These are phyloP conservation scores for Leishmania guyanensis DNA, from an alignment of 208 protist genomes.

Conservation along the genomic window DNA sequence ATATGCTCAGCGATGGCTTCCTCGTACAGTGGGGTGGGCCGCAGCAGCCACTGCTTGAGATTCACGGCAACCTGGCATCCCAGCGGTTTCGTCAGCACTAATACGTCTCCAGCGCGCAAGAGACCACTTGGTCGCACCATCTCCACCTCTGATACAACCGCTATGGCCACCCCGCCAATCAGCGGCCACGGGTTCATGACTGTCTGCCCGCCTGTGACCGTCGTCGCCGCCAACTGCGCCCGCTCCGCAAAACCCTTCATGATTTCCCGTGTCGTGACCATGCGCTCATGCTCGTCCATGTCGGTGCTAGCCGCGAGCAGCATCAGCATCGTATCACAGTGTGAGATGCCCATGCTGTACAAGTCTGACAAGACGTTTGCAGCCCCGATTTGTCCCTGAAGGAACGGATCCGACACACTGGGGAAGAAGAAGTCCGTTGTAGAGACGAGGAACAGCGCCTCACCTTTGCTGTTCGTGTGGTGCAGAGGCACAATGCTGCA, in stretches of 20 bases:
- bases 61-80: conserved; percentile 95
- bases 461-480: conserved; percentile 44
- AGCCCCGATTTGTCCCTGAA: conserved; percentile 94
- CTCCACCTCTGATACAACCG: conserved; percentile 77
- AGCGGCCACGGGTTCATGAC: conserved; percentile 97
- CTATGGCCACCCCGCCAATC: conserved; percentile 94
- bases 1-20: conserved; percentile 65
- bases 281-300: conserved; percentile 88
- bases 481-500: conserved; percentile 92
- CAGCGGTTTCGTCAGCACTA: conserved; percentile 97
- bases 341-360: conserved; percentile 95
- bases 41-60: conserved; percentile 91
- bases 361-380: conserved; percentile 97
- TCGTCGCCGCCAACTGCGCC: conserved; percentile 67
- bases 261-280: conserved; percentile 85
- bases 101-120: conserved; percentile 66
- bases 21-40: conserved; percentile 69
- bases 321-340: conserved; percentile 97
- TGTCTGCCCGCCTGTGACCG: conserved; percentile 95
- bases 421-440: conserved; percentile 98
- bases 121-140: conserved; percentile 89
- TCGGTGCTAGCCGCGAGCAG: conserved; percentile 92
- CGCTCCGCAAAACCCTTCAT: conserved; percentile 94
- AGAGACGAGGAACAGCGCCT: conserved; percentile 89
- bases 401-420: conserved; percentile 95